A percentile compares a stretch with the other conserved stretches of the same genome.
These are phyloP conservation scores for Dryas integrifolia DNA, from an alignment of 331 rosid genomes.

Conservation along the genomic window DNA sequence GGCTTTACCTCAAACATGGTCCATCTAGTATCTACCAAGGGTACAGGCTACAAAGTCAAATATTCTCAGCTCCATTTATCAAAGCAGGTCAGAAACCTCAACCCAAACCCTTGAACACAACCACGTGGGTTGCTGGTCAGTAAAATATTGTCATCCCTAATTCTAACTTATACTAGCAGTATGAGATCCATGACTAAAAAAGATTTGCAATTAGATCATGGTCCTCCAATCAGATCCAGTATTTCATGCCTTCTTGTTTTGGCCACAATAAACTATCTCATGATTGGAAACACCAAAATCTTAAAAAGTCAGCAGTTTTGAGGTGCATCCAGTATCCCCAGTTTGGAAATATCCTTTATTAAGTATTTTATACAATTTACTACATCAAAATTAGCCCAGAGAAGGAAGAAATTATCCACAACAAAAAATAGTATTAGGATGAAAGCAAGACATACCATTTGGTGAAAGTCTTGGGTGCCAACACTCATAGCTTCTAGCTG, in stretches of 20 bases:
- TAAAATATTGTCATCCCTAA: background rate
- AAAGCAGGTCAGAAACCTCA: background rate
- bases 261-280: background rate
- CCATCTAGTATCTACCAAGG: background rate
- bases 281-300: constrained; percentile 11
- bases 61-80: background rate
- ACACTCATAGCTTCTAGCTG: constrained; percentile 48
- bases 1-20: background rate
- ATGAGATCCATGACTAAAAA: background rate
- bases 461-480: constrained; percentile 47
- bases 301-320: background rate
- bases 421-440: background rate
- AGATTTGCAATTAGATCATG: background rate
- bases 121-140: background rate
- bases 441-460: constrained; percentile 50
- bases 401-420: background rate
- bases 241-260: background rate
- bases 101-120: background rate
- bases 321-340: background rate
- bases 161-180: background rate
- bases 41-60: background rate
- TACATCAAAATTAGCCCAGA: background rate
- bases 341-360: background rate
- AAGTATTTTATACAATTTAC: background rate
- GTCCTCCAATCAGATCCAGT: background rate